Evolutionary conservation across 2,329 filamentous ascomycete genomes (phyloP), one percentile per base, ranked within the genome.

Genomic region (Thermothelomyces thermophilus): DNA sequence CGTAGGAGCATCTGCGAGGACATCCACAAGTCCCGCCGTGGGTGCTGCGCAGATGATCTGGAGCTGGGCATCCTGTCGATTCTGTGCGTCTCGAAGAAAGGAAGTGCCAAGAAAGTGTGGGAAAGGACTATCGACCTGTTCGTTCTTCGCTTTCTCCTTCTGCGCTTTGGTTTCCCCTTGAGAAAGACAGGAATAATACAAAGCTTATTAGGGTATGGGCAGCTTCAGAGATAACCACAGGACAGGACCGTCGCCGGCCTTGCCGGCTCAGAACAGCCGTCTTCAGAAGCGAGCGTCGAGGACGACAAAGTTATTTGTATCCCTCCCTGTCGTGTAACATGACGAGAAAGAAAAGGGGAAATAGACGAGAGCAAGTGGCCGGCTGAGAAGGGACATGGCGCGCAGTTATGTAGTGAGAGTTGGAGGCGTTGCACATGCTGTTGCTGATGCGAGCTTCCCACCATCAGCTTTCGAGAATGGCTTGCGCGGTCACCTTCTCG

Each of bases 21-120:
- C 16, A 75, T 72, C 74, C 74, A 80, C 14, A 74, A 74, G 57
- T 74, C 73, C 54, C 70, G 66, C 50, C 64, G 68, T 51, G 65
- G 65, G 52, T 60, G 60, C 46, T 65, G 59, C 20, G 59, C 48
- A 22, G 42, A 42, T 16, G 63, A 16, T 17, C 30, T 60, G 9
- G 64, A 58, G 30, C 64, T 59, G 49, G 69, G 63, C 71, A 74
- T 73, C 48, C 33, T 56, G 49, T 42, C 17, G 24, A 20, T 37
- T 14, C 7, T 19, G 11, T 13, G 20, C 5, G 24, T 26, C 5
- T 26, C 24, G 24, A 26, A 5, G 24, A 26, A 9, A 26, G 37
- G 46, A 28, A 14, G 42, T 43, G 13, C 11, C 24, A 17, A 22
- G 6, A 42, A 39, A n/a, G n/a, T n/a, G n/a, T n/a, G n/a, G n/a